Evolutionary conservation across 1,284 basidiomycete genomes (phyloP).

Genomic region (Boletus smithii): DNA sequence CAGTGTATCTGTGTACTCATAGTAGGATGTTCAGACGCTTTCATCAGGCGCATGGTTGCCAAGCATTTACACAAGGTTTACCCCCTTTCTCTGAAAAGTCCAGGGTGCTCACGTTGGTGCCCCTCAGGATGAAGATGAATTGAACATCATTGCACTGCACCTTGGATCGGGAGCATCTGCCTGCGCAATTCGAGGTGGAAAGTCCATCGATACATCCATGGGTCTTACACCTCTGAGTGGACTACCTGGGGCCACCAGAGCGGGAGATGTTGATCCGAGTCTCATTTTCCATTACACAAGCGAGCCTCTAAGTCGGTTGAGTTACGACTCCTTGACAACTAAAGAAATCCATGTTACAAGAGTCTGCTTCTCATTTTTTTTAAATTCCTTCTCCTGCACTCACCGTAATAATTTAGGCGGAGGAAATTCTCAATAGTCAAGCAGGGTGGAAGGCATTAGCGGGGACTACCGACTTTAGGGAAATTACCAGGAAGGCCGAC

Average conservation of each 20-base stretch:
- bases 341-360: slow-evolving; percentile 63
- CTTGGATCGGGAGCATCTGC: slow-evolving; percentile 84
- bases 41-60: slow-evolving; percentile 61
- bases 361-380: slow-evolving; percentile 24
- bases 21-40: slow-evolving; percentile 47
- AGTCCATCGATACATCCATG: slow-evolving; percentile 80
- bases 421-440: slow-evolving; percentile 74
- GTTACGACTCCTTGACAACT: slow-evolving; percentile 46
- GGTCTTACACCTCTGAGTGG: slow-evolving; percentile 76
- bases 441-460: slow-evolving; percentile 72
- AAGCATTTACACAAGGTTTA: slow-evolving; percentile 53
- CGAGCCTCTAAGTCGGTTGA: slow-evolving; percentile 42
- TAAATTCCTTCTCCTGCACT: not conserved
- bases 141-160: slow-evolving; percentile 77
- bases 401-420: slow-evolving; percentile 44
- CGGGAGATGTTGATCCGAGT: slow-evolving; percentile 78
- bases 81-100: not conserved
- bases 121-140: slow-evolving; percentile 32
- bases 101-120: not conserved
- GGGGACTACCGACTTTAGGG: slow-evolving; percentile 76
- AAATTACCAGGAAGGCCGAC: slow-evolving; percentile 49
- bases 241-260: slow-evolving; percentile 83
- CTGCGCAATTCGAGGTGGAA: slow-evolving; percentile 67
- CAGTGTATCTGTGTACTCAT: slow-evolving; percentile 5
- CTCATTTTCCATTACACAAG: slow-evolving; percentile 84